phyloP scores from a whole-genome alignment of 2,329 filamentous ascomycete species.

The Hypoxylon sp. region DNA sequence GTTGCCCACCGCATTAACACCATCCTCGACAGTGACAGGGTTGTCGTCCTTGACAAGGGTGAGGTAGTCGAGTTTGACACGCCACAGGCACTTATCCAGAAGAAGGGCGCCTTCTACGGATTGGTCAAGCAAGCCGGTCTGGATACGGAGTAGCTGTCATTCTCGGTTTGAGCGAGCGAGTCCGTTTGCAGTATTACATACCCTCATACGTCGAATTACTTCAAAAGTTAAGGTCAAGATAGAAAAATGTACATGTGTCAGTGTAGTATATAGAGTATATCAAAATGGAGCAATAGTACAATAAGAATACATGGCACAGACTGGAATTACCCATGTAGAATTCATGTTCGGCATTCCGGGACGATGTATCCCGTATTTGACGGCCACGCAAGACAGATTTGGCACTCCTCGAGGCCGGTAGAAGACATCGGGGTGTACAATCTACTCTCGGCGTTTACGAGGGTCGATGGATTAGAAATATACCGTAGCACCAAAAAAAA shows the following conservation, averaged over 20 bases:
- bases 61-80: slow-evolving; percentile 93
- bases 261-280: not conserved
- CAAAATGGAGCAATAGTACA: slow-evolving; percentile 7
- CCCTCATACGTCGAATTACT: slow-evolving; percentile 6
- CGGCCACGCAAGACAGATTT: not conserved
- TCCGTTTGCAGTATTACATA: slow-evolving; percentile 20
- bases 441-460: not conserved
- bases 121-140: slow-evolving; percentile 92
- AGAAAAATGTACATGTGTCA: slow-evolving; percentile 3
- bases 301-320: slow-evolving; percentile 2
- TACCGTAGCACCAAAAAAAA: not conserved
- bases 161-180: not conserved
- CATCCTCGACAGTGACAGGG: slow-evolving; percentile 87
- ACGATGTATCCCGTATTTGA: not conserved
- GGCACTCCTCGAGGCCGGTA: not conserved
- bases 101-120: slow-evolving; percentile 85
- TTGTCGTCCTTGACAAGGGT: slow-evolving; percentile 92
- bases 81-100: slow-evolving; percentile 79
- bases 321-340: not conserved
- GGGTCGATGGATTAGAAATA: slow-evolving; percentile 1
- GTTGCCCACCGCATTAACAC: slow-evolving; percentile 99
- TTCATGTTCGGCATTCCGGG: not conserved
- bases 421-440: not conserved
- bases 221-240: slow-evolving; percentile 5
- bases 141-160: slow-evolving; percentile 56